Conservation (phyloP, 495 filamentous ascomycete species). For the Aspergillus kassunensis region DNA sequence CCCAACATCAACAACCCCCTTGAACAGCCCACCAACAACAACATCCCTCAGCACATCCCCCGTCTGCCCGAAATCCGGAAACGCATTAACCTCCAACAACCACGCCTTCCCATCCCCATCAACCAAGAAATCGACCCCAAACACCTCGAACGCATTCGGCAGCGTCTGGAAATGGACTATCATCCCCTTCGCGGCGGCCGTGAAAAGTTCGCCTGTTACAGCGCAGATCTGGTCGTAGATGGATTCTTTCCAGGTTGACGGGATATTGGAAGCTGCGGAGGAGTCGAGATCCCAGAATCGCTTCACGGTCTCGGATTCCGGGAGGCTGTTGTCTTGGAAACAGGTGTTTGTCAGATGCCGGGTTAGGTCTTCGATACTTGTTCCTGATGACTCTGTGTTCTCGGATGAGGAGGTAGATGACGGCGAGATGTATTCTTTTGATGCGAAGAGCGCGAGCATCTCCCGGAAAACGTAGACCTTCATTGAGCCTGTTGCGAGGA, state of each 20-base stretch:
- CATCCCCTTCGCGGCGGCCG: conserved; percentile 78
- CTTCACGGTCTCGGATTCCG: conserved; percentile 56
- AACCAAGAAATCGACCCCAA: conserved; percentile 86
- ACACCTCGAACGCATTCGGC: conserved; percentile 85
- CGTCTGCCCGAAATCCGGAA: conserved; percentile 91
- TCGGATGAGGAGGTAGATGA: conserved; percentile 22
- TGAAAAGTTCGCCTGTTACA: conserved; percentile 71
- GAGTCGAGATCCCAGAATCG: conserved; percentile 65
- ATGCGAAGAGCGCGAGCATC: conserved; percentile 92
- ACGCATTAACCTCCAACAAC: conserved; percentile 93
- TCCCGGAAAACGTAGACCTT: conserved; percentile 81
- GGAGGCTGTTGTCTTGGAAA: conserved; percentile 61
- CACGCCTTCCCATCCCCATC: conserved; percentile 60
- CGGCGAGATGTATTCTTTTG: conserved; percentile 57
- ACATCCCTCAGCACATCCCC: conserved; percentile 61
- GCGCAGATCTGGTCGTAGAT: conserved; percentile 70
- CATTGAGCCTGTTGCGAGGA: conserved; percentile 71
- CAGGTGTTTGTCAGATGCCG: conserved; percentile 92
- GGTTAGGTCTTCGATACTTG: conserved; percentile 50
- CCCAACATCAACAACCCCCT: conserved; percentile 62
- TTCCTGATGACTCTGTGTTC: conserved; percentile 22
- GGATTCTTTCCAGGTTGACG: conserved; percentile 49
- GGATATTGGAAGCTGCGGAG: conserved; percentile 28
- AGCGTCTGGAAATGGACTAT: conserved; percentile 87
- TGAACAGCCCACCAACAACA: conserved; percentile 72